phyloP scores from a whole-genome alignment of 208 protist genomes.

The Trichomonas vaginalis region DNA sequence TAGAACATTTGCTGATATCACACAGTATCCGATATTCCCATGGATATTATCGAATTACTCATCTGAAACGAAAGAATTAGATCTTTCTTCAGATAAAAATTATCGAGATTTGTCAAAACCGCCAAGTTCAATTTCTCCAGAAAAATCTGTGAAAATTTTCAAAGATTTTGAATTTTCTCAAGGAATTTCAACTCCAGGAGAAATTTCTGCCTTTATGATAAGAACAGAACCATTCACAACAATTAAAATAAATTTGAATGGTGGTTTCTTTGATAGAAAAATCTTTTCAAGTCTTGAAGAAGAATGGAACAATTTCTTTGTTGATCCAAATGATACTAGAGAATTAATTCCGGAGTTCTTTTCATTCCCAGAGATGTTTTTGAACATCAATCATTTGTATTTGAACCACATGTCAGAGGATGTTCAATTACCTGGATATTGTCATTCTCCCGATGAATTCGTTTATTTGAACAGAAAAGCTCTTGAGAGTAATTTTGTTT shows the following conservation, averaged over 20 bases:
- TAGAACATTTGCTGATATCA: background rate
- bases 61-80: background rate
- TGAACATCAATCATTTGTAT: background rate
- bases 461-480: background rate
- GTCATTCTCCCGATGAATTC: background rate
- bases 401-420: background rate
- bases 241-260: background rate
- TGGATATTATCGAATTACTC: background rate
- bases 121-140: slow-evolving; percentile 62
- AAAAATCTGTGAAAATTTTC: background rate
- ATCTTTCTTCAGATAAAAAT: background rate
- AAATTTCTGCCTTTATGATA: background rate
- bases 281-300: background rate
- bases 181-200: background rate
- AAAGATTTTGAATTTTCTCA: background rate
- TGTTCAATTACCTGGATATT: background rate
- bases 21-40: background rate
- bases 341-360: background rate
- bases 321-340: background rate
- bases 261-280: background rate
- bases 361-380: background rate
- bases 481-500: background rate
- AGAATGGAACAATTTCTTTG: background rate
- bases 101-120: slow-evolving; percentile 65
- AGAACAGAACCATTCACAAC: background rate